Conservation (phyloP, 192 early-diverging fungal genomes). For the Obelidium mucronatum region DNA sequence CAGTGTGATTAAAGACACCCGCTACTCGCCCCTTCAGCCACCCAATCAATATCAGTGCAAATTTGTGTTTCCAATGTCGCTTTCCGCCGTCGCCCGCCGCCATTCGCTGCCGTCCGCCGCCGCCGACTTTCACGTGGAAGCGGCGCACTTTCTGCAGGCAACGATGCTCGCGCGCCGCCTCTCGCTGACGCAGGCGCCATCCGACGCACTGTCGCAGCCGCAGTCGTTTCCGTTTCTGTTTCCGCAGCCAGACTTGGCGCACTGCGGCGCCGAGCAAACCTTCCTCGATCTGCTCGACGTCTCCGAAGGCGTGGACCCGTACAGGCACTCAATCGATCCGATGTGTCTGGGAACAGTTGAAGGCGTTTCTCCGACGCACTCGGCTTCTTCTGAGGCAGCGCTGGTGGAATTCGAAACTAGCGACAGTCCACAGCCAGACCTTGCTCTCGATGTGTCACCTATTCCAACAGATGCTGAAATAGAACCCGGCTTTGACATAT, state of each 20-base stretch:
- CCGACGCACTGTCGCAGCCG: neutral
- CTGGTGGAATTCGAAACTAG: neutral
- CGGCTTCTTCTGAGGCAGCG: neutral
- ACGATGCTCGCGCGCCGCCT: neutral
- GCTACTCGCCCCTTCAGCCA: too few relatives aligned
- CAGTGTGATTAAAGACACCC: too few relatives aligned
- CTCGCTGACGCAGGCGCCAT: neutral
- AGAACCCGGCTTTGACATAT: neutral
- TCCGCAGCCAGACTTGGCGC: too few relatives aligned
- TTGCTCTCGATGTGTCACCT: neutral
- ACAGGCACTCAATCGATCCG: neutral
- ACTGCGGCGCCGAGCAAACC: neutral
- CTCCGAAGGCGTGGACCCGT: too few relatives aligned
- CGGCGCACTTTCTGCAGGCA: neutral
- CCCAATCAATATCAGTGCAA: too few relatives aligned
- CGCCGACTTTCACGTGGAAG: too few relatives aligned
- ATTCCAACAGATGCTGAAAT: too few relatives aligned
- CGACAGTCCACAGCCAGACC: neutral
- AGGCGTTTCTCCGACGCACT: neutral
- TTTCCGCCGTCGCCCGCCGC: too few relatives aligned
- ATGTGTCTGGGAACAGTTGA: neutral
- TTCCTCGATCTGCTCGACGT: neutral
- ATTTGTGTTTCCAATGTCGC: too few relatives aligned
- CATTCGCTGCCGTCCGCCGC: too few relatives aligned
- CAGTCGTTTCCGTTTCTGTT: neutral